Base-by-base conservation (phyloP, 768 basidiomycete genomes). In the Boletus pseudo-olivaceus region DNA sequence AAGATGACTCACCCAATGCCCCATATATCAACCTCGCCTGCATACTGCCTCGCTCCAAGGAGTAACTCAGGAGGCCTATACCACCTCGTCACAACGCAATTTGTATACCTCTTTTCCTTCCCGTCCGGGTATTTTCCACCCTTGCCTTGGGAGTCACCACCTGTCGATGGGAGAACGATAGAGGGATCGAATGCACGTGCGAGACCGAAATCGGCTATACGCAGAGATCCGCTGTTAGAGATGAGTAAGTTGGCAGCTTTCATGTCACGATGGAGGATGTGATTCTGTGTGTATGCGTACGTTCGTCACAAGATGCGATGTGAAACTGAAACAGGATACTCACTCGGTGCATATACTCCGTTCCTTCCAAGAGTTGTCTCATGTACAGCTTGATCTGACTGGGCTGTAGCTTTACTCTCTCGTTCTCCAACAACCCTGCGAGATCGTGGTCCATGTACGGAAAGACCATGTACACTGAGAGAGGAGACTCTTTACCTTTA, bases 391-490 rank as follows among this genome's bases (percentile, higher is more conserved):
- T 99, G 73, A 98, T 94, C 57, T 93, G 85, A 61, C 87, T 87
- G 8, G 87, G 84, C 47, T 82, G 81, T 4, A 96, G 75, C 61
- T 87, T 87, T 54, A 94, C 94, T 27, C 88, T 82, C 55, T 90
- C 87, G 66, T 98, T 98, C 71, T 95, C 92, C 55, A 99, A 74
- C 37, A 98, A 71, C 3, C 97, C 97, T 2, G 96, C 93, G 11
- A 99, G 82, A 72, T 99, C 97, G 64, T 99, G 96, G 64, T 98
- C 97, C 97, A 98, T 98, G 73, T 98, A 99, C 0, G 97, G 97
- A 65, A 98, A 99, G 39, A 98, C 96, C 93, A 98, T 97, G 73
- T 91, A 97, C 14, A 98, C 91, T 5, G 90, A 91, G 50, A 92
- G 74, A 26, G 88, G 84, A 12, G 70, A 67, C 43, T 86, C 81